Conservation (phyloP, 768 basidiomycete genomes). For the Clavulina sp. region DNA sequence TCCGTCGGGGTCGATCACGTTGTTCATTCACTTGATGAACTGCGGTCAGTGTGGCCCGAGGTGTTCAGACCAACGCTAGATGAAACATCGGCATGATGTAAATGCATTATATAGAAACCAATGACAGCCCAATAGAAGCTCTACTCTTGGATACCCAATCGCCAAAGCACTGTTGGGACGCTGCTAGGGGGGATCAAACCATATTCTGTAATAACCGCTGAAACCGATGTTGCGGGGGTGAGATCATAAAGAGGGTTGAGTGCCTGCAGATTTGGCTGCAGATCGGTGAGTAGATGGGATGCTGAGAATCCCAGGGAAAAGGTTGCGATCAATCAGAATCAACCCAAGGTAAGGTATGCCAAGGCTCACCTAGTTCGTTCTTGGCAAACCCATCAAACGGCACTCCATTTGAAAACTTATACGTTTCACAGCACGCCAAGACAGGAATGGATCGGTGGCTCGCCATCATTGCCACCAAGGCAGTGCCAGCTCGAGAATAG, state of each 20-base stretch:
- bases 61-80: constrained; percentile 36
- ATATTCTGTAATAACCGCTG: constrained; percentile 93
- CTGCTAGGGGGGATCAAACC: constrained; percentile 88
- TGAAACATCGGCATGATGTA: too few species aligned
- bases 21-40: constrained; percentile 42
- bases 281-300: constrained; percentile 11
- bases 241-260: constrained; percentile 87
- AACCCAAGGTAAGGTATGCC: constrained; percentile 6
- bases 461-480: constrained; percentile 91
- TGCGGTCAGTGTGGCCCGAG: constrained; percentile 57
- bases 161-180: constrained; percentile 55
- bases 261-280: constrained; percentile 41
- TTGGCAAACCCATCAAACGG: constrained; percentile 88
- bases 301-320: constrained; percentile 18
- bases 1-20: constrained; percentile 29
- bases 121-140: background rate
- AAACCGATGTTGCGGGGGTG: constrained; percentile 80
- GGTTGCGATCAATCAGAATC: constrained; percentile 2
- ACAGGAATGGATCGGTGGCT: constrained; percentile 80
- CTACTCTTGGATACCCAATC: background rate
- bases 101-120: too few species aligned
- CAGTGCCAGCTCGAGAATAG: constrained; percentile 86
- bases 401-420: constrained; percentile 90
- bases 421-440: constrained; percentile 94
- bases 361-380: constrained; percentile 68